A percentile compares a stretch with the other conserved stretches of the same genome.
These are phyloP conservation scores for Aspergillus spinulosporus DNA, from an alignment of 2,329 filamentous ascomycete genomes.

Conservation along the genomic window DNA sequence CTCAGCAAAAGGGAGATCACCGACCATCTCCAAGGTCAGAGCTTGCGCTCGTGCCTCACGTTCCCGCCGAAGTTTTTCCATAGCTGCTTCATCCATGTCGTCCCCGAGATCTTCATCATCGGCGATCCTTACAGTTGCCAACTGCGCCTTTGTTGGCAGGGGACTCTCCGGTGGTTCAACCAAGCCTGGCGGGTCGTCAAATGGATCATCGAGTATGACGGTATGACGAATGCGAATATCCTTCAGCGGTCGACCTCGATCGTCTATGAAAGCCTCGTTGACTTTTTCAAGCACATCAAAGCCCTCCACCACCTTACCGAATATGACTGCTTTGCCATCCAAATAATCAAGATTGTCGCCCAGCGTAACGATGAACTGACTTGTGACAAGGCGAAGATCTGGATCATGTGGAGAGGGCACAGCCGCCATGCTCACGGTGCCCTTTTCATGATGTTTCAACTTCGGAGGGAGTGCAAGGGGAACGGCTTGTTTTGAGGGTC, in stretches of 20 bases:
- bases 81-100: conserved; percentile 74
- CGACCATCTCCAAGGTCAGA: conserved; percentile 94
- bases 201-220: conserved; percentile 87
- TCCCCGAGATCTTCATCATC: conserved; percentile 82
- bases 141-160: conserved; percentile 76
- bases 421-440: conserved; percentile 98
- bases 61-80: conserved; percentile 78
- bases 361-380: conserved; percentile 91
- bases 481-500: conserved; percentile 72
- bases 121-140: conserved; percentile 86
- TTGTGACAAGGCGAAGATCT: conserved; percentile 78
- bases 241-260: conserved; percentile 81
- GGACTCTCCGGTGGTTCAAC: conserved; percentile 78
- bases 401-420: conserved; percentile 72
- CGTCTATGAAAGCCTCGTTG: conserved; percentile 84
- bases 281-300: conserved; percentile 94
- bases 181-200: conserved; percentile 75
- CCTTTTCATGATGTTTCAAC: conserved; percentile 82
- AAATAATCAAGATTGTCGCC: conserved; percentile 87
- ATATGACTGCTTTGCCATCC: conserved; percentile 91
- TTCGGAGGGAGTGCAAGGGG: conserved; percentile 81
- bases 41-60: conserved; percentile 91
- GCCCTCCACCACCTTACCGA: conserved; percentile 92
- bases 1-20: conserved; percentile 94
- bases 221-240: conserved; percentile 96